Evolutionary conservation across 2,329 filamentous ascomycete genomes (phyloP).

Genomic region (Meredithiella fracta): DNA sequence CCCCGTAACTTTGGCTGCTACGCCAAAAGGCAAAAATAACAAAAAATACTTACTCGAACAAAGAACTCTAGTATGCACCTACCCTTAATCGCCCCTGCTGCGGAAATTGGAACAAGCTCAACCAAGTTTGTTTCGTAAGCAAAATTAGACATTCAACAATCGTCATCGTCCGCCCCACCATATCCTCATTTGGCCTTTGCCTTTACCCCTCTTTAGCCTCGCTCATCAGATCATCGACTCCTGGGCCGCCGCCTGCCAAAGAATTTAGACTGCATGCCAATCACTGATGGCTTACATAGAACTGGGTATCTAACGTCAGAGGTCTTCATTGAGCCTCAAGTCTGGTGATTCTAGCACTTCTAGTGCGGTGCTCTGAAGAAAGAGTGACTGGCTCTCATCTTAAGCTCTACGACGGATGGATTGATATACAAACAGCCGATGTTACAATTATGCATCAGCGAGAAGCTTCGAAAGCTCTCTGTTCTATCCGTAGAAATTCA

Average conservation of each 20-base stretch:
- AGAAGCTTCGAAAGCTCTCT: neutral
- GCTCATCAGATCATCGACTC: neutral
- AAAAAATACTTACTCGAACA: too few species aligned
- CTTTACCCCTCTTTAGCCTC: neutral
- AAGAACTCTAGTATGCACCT: too few species aligned
- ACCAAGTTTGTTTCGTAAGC: neutral
- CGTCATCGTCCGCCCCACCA: neutral
- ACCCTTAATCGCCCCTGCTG: too few species aligned
- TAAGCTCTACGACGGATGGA: neutral
- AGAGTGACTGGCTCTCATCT: neutral
- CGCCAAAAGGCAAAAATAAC: too few species aligned
- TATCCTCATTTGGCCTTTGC: neutral
- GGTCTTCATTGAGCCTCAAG: neutral
- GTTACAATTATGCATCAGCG: neutral
- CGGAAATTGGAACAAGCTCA: neutral
- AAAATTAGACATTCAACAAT: neutral
- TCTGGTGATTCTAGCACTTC: neutral
- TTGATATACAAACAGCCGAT: neutral
- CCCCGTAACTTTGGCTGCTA: too few species aligned
- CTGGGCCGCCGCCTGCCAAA: neutral
- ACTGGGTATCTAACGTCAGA: neutral
- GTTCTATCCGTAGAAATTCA: neutral
- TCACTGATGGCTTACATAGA: neutral
- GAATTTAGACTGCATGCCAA: neutral
- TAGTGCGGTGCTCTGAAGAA: neutral